Conservation (phyloP, 2,329 filamentous ascomycete species). For the Fusarium fujikuroi region DNA sequence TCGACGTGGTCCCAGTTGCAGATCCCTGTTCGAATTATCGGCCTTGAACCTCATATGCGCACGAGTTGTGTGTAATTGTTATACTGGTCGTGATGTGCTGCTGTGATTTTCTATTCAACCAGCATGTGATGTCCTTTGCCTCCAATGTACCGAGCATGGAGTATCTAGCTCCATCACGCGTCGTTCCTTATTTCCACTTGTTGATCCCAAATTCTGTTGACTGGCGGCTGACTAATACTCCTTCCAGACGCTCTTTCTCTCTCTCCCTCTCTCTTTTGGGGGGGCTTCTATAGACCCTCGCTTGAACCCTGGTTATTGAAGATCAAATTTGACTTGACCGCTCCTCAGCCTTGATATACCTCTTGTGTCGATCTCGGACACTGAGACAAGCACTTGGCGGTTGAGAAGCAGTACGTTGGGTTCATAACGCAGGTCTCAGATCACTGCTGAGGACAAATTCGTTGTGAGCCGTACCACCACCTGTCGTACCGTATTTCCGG, state of each 20-base stretch:
- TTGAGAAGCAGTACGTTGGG: conserved; percentile 12
- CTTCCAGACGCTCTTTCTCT: background rate
- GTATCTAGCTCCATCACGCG: background rate
- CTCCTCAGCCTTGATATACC: conserved; percentile 22
- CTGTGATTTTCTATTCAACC: conserved; percentile 6
- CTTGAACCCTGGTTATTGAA: conserved; percentile 3
- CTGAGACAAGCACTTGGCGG: conserved; percentile 20
- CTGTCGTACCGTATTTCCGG: conserved; percentile 38
- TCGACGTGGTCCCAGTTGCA: conserved; percentile 40
- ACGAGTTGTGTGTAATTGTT: conserved; percentile 20
- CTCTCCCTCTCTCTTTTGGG: background rate
- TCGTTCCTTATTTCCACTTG: conserved; percentile 16
- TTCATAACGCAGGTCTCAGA: conserved; percentile 28
- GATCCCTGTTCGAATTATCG: conserved; percentile 19
- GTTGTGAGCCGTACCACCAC: conserved; percentile 28
- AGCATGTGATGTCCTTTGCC: conserved; percentile 1
- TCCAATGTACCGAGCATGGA: conserved; percentile 1
- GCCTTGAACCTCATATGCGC: conserved; percentile 12
- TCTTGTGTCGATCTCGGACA: conserved; percentile 36
- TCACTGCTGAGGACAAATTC: conserved; percentile 36
- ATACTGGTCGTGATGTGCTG: conserved; percentile 11
- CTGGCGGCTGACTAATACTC: background rate
- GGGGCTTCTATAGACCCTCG: background rate
- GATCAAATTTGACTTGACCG: conserved; percentile 35
- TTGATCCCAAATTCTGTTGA: conserved; percentile 14